Conservation (phyloP, 1,284 basidiomycete genomes). For the Schizophyllum amplum region DNA sequence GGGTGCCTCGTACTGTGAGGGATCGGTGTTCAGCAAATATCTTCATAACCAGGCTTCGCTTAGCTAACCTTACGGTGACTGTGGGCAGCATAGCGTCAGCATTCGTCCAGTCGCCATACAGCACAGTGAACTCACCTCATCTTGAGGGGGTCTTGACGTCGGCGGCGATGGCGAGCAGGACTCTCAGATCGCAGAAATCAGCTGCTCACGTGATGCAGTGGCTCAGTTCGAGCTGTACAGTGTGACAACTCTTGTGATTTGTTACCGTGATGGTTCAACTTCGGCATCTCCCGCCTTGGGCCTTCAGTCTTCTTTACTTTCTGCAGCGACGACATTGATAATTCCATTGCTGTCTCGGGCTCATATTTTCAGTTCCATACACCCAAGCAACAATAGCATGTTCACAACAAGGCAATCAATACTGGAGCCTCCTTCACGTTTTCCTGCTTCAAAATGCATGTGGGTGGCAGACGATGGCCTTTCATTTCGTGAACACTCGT, state of each 20-base stretch:
- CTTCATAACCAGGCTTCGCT: too few relatives aligned
- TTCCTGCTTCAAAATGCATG: too few relatives aligned
- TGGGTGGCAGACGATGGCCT: too few relatives aligned
- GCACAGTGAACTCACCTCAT: slow-evolving; percentile 36
- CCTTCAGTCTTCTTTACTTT: too few relatives aligned
- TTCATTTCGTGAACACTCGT: too few relatives aligned
- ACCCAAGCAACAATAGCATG: too few relatives aligned
- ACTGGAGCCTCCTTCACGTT: too few relatives aligned
- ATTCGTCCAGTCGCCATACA: slow-evolving; percentile 7
- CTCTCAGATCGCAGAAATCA: not conserved
- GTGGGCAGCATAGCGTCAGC: not conserved
- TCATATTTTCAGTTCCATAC: too few relatives aligned
- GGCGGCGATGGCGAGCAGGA: not conserved
- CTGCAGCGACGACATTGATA: too few relatives aligned
- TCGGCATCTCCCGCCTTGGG: too few relatives aligned
- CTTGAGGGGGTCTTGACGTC: slow-evolving; percentile 24
- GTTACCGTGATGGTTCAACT: not conserved
- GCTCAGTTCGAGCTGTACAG: not conserved
- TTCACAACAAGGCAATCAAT: too few relatives aligned
- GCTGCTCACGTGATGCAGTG: not conserved
- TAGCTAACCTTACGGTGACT: slow-evolving; percentile 57
- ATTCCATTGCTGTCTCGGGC: too few relatives aligned
- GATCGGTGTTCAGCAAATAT: not conserved
- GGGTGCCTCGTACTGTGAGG: slow-evolving; percentile 85
- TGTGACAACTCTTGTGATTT: not conserved